Evolutionary conservation across 106 monocot species (phyloP).

Genomic region (Platanthera guangdongensis): DNA sequence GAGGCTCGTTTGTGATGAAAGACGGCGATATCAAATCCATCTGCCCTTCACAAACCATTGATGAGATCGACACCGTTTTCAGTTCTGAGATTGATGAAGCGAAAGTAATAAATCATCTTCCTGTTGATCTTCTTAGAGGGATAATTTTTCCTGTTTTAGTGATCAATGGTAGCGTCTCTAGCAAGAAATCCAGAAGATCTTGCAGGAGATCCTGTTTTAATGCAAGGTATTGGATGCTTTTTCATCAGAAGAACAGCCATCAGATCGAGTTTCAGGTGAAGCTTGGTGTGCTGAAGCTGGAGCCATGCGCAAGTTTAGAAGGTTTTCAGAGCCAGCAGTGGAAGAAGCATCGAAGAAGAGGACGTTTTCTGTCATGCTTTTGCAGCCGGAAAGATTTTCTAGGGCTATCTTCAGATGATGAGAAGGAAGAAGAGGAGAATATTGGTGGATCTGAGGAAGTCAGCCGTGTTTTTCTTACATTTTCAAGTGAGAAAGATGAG

Average conservation of each 20-base stretch:
- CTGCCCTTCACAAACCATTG: conserved; percentile 40
- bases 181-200: conserved; percentile 18
- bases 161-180: conserved; percentile 37
- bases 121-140: not conserved
- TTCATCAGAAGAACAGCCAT: conserved; percentile 43
- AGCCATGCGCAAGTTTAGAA: not conserved
- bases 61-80: conserved; percentile 30
- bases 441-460: conserved; percentile 15
- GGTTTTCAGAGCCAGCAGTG: conserved; percentile 14
- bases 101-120: not conserved
- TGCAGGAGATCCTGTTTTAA: conserved; percentile 9
- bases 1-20: conserved; percentile 58
- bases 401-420: conserved; percentile 7
- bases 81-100: conserved; percentile 24
- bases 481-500: conserved; percentile 58
- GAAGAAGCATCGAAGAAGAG: conserved; percentile 19
- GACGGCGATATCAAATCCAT: conserved; percentile 37
- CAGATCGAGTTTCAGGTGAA: conserved; percentile 50
- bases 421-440: conserved; percentile 15
- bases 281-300: conserved; percentile 33
- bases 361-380: not conserved
- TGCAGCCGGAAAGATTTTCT: conserved; percentile 18
- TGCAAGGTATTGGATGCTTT: conserved; percentile 45
- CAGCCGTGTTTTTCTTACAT: conserved; percentile 54
- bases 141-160: conserved; percentile 29